Evolutionary conservation across 2,329 filamentous ascomycete genomes (phyloP).

Genomic region (Colletotrichum sidae): DNA sequence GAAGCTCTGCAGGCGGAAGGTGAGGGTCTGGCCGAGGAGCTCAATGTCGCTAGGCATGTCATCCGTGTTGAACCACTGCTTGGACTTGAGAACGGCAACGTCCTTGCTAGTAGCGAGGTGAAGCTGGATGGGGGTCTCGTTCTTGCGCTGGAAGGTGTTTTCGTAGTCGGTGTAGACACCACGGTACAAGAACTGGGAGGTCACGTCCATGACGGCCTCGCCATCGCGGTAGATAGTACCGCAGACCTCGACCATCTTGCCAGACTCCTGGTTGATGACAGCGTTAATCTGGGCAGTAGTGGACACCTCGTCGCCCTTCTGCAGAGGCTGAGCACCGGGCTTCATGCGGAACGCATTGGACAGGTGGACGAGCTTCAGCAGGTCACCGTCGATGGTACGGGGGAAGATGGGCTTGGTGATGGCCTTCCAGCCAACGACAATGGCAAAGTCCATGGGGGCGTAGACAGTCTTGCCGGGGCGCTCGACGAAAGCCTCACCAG

Average conservation of each 20-base stretch:
- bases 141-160: constrained; percentile 99
- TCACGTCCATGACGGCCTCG: constrained; percentile 95
- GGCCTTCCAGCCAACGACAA: constrained; percentile 98
- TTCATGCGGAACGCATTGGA: constrained; percentile 99
- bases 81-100: constrained; percentile 91
- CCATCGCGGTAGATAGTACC: constrained; percentile 91
- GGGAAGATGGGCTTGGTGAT: constrained; percentile 99
- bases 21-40: constrained; percentile 91
- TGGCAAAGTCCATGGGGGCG: constrained; percentile 98
- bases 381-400: constrained; percentile 92
- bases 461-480: constrained; percentile 93
- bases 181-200: constrained; percentile 97
- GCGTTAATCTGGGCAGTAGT: constrained; percentile 97
- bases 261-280: constrained; percentile 96
- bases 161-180: constrained; percentile 93
- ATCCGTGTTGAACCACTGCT: constrained; percentile 97
- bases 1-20: constrained; percentile 93
- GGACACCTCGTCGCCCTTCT: constrained; percentile 92
- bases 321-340: constrained; percentile 91
- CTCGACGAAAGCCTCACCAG: constrained; percentile 96
- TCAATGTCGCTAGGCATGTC: constrained; percentile 77
- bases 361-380: constrained; percentile 94
- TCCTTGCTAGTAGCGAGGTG: constrained; percentile 90
- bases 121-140: constrained; percentile 93
- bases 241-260: constrained; percentile 99